Evolutionary conservation across 768 basidiomycete species (phyloP), one percentile per base, ranked within the genome.

Genomic region (Glaciozyma antarctica): DNA sequence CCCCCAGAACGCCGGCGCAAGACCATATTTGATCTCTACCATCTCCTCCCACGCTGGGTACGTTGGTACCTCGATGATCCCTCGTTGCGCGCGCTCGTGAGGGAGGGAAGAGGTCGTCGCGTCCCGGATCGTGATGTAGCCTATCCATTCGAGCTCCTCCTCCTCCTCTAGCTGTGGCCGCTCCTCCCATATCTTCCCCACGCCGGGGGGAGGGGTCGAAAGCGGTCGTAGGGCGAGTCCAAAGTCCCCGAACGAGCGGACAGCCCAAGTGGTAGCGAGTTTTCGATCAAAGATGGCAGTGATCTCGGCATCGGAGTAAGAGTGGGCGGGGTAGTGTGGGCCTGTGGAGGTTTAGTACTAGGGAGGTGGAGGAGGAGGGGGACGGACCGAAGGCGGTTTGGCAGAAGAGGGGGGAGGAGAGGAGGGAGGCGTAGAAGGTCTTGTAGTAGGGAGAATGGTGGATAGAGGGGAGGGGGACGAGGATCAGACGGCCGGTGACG

Each of bases 31-130:
- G 49, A 51, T 51, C 49, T 51, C 49, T 24, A 51, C 24, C 49
- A 51, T 51, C 49, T 51, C 49, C 49, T 51, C 49, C n/a, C 22
- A 51, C 21, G 49, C n/a, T 24, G 49, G 49, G 49, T n/a, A 51
- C n/a, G n/a, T 24, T 1, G 49, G n/a, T 21, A n/a, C n/a, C n/a
- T 26, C 13, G 49, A 22, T 2, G 49, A 51, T 7, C 21, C 49
- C 49, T 6, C 38, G 38, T 15, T 41, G 38, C 12, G 38, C 38
- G 38, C 38, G 38, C 38, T 41, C 49, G 22, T 10, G 13, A 24
- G 49, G n/a, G 49, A 51, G 21, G n/a, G n/a, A 24, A n/a, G 49
- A 24, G 13, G 49, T n/a, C n/a, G 26, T n/a, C n/a, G 49, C 49
- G 49, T 51, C 49, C 21, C 49, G 49, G 49, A 51, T 51, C 13